Percentiles rank a stretch among this genome's conserved stretches.
These are phyloP conservation scores for Cladorrhinum samala DNA, from an alignment of 495 filamentous ascomycete species.

Conservation along the genomic window DNA sequence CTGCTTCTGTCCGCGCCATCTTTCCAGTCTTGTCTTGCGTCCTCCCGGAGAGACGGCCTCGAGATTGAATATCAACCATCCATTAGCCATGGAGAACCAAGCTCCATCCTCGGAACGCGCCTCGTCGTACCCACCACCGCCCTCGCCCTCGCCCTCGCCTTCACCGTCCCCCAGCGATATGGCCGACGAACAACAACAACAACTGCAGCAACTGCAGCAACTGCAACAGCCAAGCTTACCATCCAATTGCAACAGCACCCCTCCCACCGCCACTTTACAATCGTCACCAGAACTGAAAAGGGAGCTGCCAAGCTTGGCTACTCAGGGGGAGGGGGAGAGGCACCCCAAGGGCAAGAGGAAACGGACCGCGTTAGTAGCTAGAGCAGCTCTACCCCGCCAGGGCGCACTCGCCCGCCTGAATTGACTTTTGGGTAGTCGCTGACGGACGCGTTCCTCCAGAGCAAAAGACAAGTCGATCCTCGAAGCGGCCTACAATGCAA, in stretches of 20 bases:
- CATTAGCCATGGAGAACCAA: conserved; percentile 10
- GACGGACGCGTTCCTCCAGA: conserved; percentile 38
- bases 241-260: conserved; percentile 6
- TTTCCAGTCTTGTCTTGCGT: not conserved
- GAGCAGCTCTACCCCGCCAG: not conserved
- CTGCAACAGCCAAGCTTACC: conserved; percentile 17
- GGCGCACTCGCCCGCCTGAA: conserved; percentile 7
- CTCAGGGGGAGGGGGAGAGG: conserved; percentile 10
- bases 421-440: conserved; percentile 1
- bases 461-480: conserved; percentile 86
- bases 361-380: conserved; percentile 44
- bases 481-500: conserved; percentile 76
- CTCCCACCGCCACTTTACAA: not conserved
- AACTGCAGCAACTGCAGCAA: too few species aligned
- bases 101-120: conserved; percentile 1
- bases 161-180: conserved; percentile 2
- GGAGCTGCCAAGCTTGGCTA: conserved; percentile 4
- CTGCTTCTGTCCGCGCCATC: not conserved
- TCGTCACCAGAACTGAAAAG: conserved; percentile 1
- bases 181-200: not conserved
- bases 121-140: conserved; percentile 3
- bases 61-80: not conserved
- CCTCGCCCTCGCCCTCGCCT: conserved; percentile 7
- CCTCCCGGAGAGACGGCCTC: too few species aligned
- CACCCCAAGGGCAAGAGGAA: conserved; percentile 50